Base-by-base conservation (phyloP, 352 stramenopile species). In the Pythium vanterpoolii region DNA sequence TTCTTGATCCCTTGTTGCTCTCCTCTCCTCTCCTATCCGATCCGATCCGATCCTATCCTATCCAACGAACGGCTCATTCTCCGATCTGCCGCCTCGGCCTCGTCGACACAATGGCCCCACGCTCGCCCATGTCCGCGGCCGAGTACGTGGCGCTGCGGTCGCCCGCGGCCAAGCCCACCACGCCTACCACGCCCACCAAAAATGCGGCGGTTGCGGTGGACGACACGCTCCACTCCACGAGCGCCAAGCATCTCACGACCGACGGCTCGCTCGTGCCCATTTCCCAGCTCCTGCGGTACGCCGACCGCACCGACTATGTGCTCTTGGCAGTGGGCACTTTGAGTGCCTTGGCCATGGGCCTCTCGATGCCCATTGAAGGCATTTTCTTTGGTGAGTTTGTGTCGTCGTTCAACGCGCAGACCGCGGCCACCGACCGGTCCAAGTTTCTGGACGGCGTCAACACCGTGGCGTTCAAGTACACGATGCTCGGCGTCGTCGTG, bases 341-440 rank as follows among this genome's bases (percentile, higher is more conserved):
- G 1, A 64, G 61, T 0, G 74, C 76, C 1, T 43, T 89, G 5
- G 54, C 61, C 2, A 64, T 71, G 3, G 83, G 83, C 4, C 21
- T 86, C 36, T 67, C 70, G 21, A 75, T 89, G 54, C 83, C 81
- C 8, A 63, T 91, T 11, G 79, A 90, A 58, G 86, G 89, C 47
- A 60, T 91, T 27, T 71, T 93, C 31, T 76, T 93, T 56, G 81
- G 81, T 10, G 77, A 90, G 54, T 70, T 87, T 24, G 58, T 90
- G 30, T 87, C 88, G 59, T 71, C 79, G 9, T 89, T 90, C 48
- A 90, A 90, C 50, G 79, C 83, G 8, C 36, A 54, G 39, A 71
- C 26, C 1, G 34, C n/a, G 10, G 31, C 3, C 16, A 24, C 57
- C 8, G 27, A 56, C 68, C 79, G 23, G n/a, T 54, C 56, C 18